Conservation (phyloP, 2,329 filamentous ascomycete species). For the Pyrenochaeta sp. region DNA sequence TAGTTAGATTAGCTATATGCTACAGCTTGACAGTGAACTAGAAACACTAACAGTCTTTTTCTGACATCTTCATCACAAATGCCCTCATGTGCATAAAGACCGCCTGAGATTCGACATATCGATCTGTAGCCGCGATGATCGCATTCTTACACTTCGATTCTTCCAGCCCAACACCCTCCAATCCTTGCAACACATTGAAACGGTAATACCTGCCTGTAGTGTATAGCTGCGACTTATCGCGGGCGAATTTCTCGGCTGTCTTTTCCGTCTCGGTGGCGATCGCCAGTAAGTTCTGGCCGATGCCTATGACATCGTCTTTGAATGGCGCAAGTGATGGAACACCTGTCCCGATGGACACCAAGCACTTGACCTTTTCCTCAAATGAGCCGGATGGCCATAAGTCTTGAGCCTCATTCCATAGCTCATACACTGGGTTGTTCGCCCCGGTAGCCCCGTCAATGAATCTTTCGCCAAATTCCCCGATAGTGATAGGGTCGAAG, state of each 20-base stretch:
- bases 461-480: conserved; percentile 38
- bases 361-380: conserved; percentile 19
- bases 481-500: conserved; percentile 22
- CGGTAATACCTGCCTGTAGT: conserved; percentile 48
- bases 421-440: conserved; percentile 58
- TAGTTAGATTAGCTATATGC: too few species aligned
- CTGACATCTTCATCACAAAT: too few species aligned
- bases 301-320: conserved; percentile 17
- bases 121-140: too few species aligned
- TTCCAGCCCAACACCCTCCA: conserved; percentile 55
- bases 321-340: conserved; percentile 25
- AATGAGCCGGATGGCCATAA: conserved; percentile 17
- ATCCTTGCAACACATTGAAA: conserved; percentile 56
- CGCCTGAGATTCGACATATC: too few species aligned
- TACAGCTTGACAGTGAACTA: too few species aligned
- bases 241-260: conserved; percentile 22
- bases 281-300: conserved; percentile 16
- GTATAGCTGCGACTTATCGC: conserved; percentile 13
- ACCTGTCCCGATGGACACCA: conserved; percentile 26
- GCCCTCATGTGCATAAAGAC: too few species aligned
- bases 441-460: conserved; percentile 49
- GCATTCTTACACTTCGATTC: too few species aligned
- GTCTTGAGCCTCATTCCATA: conserved; percentile 48
- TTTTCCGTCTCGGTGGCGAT: conserved; percentile 26
- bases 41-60: too few species aligned